phyloP scores from a whole-genome alignment of 2,329 filamentous ascomycete genomes.

The Nothophoma quercina region DNA sequence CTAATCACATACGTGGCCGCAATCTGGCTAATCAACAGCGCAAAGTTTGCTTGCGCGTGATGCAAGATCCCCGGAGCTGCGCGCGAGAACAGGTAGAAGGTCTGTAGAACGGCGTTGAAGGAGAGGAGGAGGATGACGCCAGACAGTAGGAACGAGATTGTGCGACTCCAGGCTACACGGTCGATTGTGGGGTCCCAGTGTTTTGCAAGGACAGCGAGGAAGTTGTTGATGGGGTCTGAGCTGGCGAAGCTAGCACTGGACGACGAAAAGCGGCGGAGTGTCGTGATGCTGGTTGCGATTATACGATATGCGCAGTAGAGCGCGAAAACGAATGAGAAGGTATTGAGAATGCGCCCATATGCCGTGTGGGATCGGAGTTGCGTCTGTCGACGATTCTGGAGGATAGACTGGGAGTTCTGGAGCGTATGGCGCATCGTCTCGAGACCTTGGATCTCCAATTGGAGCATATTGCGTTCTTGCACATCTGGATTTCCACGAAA shows the following conservation, averaged over 20 bases:
- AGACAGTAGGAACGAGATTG: conserved; percentile 83
- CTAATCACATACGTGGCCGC: conserved; percentile 86
- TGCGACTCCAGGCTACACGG: conserved; percentile 81
- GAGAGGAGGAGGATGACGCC: conserved; percentile 83
- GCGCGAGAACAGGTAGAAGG: conserved; percentile 79
- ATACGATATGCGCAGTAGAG: conserved; percentile 88
- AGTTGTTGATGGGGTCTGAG: conserved; percentile 83
- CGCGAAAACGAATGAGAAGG: conserved; percentile 74
- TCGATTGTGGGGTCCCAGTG: conserved; percentile 87
- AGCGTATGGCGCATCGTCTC: conserved; percentile 81
- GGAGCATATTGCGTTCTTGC: conserved; percentile 62
- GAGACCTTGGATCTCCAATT: conserved; percentile 79
- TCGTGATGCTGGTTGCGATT: conserved; percentile 72
- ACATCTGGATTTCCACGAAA: conserved; percentile 69
- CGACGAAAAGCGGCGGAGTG: conserved; percentile 66
- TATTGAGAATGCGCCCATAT: conserved; percentile 69
- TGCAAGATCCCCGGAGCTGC: conserved; percentile 76
- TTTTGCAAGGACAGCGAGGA: conserved; percentile 79
- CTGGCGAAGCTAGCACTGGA: conserved; percentile 65
- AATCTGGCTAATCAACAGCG: conserved; percentile 80
- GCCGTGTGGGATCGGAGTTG: conserved; percentile 73
- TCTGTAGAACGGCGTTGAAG: conserved; percentile 85
- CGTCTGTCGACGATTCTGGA: conserved; percentile 69
- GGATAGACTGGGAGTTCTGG: conserved; percentile 67
- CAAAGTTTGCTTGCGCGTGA: conserved; percentile 78